These are phyloP conservation scores for Triglochin maritima DNA, from an alignment of 106 monocot genomes.

Conservation along the genomic window DNA sequence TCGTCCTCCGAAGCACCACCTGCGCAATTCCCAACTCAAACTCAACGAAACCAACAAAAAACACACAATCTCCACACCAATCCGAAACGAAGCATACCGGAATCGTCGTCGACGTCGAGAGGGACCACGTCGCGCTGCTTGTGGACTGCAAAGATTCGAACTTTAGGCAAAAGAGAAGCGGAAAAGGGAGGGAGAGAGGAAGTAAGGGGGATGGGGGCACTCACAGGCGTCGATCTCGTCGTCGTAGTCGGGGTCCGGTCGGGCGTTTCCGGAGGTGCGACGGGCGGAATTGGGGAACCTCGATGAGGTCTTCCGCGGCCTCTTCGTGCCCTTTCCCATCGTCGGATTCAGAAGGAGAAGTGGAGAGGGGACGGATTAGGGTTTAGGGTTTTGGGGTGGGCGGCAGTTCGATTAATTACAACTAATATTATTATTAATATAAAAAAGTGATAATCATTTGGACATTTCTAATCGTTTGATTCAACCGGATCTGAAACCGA, in stretches of 20 bases:
- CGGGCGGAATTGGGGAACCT: background rate
- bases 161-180: background rate
- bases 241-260: conserved; percentile 14
- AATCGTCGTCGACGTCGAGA: conserved; percentile 28
- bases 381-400: no score
- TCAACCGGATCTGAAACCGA: no score
- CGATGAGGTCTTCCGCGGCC: background rate
- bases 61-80: background rate
- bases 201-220: background rate
- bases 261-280: background rate
- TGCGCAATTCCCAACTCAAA: conserved; percentile 4
- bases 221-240: conserved; percentile 29
- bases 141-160: conserved; percentile 40
- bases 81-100: background rate
- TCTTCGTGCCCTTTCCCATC: conserved; percentile 13
- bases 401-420: no score
- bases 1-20: conserved; percentile 44
- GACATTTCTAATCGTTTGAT: no score
- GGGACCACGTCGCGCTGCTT: conserved; percentile 82
- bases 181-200: background rate
- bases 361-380: no score
- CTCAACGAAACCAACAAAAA: background rate
- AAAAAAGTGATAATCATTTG: no score
- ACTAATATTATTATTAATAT: no score
- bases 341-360: background rate